These are phyloP conservation scores for Madurella fahalii DNA, from an alignment of 2,329 filamentous ascomycete species.

Conservation along the genomic window DNA sequence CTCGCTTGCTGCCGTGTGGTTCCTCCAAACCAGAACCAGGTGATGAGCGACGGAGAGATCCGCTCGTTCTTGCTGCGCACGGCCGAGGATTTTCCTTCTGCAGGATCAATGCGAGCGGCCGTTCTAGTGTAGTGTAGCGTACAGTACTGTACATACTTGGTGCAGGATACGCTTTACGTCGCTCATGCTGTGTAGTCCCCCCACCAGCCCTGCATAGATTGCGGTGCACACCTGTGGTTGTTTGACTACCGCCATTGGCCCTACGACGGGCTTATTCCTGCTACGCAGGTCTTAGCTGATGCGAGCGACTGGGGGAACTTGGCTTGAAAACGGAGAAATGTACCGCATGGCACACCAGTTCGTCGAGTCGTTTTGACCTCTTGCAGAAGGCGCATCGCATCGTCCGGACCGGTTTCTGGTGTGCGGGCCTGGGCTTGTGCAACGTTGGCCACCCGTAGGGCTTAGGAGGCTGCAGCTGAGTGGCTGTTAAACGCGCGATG, in stretches of 20 bases:
- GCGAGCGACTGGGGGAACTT: no score
- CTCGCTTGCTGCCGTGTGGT: background rate
- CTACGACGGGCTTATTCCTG: background rate
- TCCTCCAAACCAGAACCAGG: background rate
- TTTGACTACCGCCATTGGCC: background rate
- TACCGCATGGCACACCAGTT: no score
- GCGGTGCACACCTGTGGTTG: background rate
- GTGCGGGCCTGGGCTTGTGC: background rate
- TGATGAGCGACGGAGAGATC: conserved; percentile 5
- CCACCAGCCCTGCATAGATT: conserved; percentile 15
- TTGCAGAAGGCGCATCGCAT: background rate
- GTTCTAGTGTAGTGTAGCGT: background rate
- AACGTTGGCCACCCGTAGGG: background rate
- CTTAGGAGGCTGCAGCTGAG: background rate
- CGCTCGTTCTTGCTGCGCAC: conserved; percentile 2
- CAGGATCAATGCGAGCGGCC: background rate
- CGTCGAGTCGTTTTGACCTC: no score
- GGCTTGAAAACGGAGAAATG: no score
- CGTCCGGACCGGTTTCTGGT: background rate
- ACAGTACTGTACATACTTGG: no score
- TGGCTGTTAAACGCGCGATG: conserved; percentile 2
- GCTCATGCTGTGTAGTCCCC: background rate
- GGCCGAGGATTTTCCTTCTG: background rate
- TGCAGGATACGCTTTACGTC: background rate
- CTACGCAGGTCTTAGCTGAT: no score